These are phyloP conservation scores for Cocos nucifera DNA, from an alignment of 176 grass and related monocot genomes.

Conservation along the genomic window DNA sequence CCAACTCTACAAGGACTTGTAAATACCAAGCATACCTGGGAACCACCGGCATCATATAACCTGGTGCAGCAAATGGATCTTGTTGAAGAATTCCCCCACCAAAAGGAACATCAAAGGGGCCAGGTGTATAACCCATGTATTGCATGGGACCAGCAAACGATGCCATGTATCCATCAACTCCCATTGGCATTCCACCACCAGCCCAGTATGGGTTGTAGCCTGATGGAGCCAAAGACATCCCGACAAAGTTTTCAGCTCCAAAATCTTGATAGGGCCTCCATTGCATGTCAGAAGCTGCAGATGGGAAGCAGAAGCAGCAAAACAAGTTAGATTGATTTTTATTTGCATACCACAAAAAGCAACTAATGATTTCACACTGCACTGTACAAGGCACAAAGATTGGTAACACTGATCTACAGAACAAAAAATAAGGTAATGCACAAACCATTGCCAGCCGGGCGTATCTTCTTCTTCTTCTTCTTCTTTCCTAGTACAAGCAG, in stretches of 20 bases:
- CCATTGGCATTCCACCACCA: constrained; percentile 44
- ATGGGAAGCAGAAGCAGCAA: constrained; percentile 10
- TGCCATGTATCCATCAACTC: constrained; percentile 67
- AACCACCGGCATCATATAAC: constrained; percentile 78
- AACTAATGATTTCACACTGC: too few species aligned
- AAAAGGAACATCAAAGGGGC: constrained; percentile 61
- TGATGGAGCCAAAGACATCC: constrained; percentile 57
- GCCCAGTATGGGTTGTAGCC: constrained; percentile 80
- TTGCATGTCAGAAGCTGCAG: constrained; percentile 47
- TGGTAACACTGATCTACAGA: too few species aligned
- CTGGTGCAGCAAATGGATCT: constrained; percentile 80
- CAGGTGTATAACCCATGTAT: constrained; percentile 71
- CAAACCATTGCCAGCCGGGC: constrained; percentile 45
- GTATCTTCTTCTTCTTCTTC: constrained; percentile 89
- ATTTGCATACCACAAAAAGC: not conserved
- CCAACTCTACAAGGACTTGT: too few species aligned
- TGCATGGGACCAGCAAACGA: constrained; percentile 68
- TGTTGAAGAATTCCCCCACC: constrained; percentile 55
- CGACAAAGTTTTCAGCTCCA: constrained; percentile 63
- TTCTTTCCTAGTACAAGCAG: constrained; percentile 52
- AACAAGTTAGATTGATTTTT: not conserved
- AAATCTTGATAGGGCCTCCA: constrained; percentile 75
- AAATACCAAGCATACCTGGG: constrained; percentile 44
- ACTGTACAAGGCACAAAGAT: too few species aligned
- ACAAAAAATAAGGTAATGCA: not conserved